Base-by-base conservation (phyloP, 1,284 basidiomycete genomes). In the Boletellus deceptivus region DNA sequence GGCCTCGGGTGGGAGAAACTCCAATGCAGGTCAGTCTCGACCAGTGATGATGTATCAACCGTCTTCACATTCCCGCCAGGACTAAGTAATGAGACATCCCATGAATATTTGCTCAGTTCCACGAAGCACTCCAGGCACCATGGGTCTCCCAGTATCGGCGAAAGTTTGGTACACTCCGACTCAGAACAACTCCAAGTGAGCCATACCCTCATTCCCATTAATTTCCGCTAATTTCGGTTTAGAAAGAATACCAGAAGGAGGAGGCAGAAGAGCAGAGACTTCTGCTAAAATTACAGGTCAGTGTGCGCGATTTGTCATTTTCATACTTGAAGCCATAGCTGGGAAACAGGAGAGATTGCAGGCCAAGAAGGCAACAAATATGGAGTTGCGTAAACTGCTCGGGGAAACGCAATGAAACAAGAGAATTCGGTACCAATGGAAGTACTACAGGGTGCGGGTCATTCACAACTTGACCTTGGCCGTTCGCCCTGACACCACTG, bases 391-490 rank as follows among this genome's bases (percentile, higher is more conserved):
- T 20, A 56, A 35, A 37, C 31, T 62, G n/a, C 46, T 60, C 2
- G 38, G 46, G 16, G 59, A 63, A 27, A 20, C 33, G 6, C 0
- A n/a, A n/a, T 59, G 34, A 49, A 25, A 22, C 10, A 9, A 29
- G 50, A 18, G 14, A 20, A 36, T 11, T 24, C 11, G 9, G 5
- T 16, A 35, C 24, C 16, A 4, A 25, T 18, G 6, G 14, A 16
- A 10, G 33, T 33, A 43, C 1, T 9, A 33, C 29, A 27, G 37
- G 17, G 33, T 38, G 24, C 14, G 43, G 10, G 11, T 38, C 10
- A 0, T 48, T 64, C 38, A 67, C 46, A 63, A 29, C 27, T 44
- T 67, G n/a, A 50, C 33, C 40, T 52, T 49, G 9, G 25, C 13
- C 18, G 14, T 48, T 37, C 13, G 17, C 17, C n/a, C 18, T 14